Conservation (phyloP, 805 yeast species). For the Starmera quercuum region DNA sequence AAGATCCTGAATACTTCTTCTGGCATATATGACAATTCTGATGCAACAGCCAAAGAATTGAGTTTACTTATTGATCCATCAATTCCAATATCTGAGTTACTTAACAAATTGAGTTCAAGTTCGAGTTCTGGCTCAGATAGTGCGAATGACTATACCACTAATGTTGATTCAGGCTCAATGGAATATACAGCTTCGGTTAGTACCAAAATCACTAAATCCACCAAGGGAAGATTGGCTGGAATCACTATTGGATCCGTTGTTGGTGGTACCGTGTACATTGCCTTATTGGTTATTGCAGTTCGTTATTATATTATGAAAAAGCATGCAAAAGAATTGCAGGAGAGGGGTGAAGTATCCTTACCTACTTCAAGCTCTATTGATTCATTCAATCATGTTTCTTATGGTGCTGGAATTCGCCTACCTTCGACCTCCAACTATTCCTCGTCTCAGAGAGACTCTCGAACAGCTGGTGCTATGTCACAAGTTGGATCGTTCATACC, state of each 20-base stretch:
- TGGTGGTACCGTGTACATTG: slow-evolving; percentile 64
- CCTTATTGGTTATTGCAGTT: slow-evolving; percentile 48
- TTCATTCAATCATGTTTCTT: slow-evolving; percentile 9
- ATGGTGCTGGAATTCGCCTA: slow-evolving; percentile 17
- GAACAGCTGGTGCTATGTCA: slow-evolving; percentile 14
- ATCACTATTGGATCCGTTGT: slow-evolving; percentile 76
- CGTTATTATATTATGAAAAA: slow-evolving; percentile 34
- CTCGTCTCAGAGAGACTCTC: no score
- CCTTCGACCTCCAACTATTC: slow-evolving; percentile 1
- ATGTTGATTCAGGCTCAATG: slow-evolving; percentile 20
- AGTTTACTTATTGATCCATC: slow-evolving; percentile 66
- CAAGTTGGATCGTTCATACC: slow-evolving; percentile 27
- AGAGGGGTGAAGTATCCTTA: slow-evolving; percentile 1
- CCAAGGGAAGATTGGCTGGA: slow-evolving; percentile 53
- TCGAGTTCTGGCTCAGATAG: slow-evolving; percentile 10
- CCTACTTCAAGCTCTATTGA: slow-evolving; percentile 11
- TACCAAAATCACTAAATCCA: slow-evolving; percentile 16
- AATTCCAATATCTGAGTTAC: slow-evolving; percentile 47
- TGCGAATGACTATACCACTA: slow-evolving; percentile 8
- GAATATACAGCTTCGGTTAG: slow-evolving; percentile 17
- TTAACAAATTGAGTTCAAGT: slow-evolving; percentile 5
- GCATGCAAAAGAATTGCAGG: slow-evolving; percentile 4
- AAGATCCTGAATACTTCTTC: slow-evolving; percentile 47
- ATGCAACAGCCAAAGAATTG: slow-evolving; percentile 45
- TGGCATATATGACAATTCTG: slow-evolving; percentile 50